phyloP scores from a whole-genome alignment of 1,284 basidiomycete species.

The Phellopilus nigrolimitatus region DNA sequence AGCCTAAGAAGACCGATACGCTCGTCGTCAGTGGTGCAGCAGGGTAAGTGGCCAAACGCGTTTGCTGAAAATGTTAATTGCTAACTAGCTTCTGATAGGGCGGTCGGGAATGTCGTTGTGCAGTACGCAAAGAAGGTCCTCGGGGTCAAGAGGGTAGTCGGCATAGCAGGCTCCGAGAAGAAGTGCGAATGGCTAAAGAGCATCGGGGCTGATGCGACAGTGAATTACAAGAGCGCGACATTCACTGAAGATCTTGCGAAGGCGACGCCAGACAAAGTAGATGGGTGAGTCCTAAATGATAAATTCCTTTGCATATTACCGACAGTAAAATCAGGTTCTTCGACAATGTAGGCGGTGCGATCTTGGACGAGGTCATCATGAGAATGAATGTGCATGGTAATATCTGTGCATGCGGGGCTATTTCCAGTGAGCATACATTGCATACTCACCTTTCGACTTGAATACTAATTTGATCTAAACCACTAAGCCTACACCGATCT shows the following conservation, averaged over 20 bases:
- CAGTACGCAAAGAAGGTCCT: conserved; percentile 35
- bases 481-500: conserved; percentile 28
- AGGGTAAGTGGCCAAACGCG: conserved; percentile 24
- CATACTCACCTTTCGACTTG: not conserved
- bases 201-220: conserved; percentile 39
- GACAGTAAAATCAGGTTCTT: conserved; percentile 20
- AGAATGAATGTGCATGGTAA: conserved; percentile 35
- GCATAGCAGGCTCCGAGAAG: conserved; percentile 40
- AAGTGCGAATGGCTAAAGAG: conserved; percentile 42
- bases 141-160: conserved; percentile 39
- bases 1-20: conserved; percentile 32
- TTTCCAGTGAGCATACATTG: conserved; percentile 28
- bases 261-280: conserved; percentile 19
- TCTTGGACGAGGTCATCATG: conserved; percentile 31
- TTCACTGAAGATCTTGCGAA: conserved; percentile 21
- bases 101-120: conserved; percentile 28
- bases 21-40: conserved; percentile 36
- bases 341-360: conserved; percentile 37
- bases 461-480: conserved; percentile 8
- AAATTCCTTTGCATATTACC: conserved; percentile 22
- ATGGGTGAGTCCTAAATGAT: conserved; percentile 18
- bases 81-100: conserved; percentile 18
- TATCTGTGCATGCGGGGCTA: conserved; percentile 39
- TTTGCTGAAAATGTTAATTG: not conserved
- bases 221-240: conserved; percentile 40